Conservation (phyloP, 352 stramenopile species). For the Phytophthora ohioensis region DNA sequence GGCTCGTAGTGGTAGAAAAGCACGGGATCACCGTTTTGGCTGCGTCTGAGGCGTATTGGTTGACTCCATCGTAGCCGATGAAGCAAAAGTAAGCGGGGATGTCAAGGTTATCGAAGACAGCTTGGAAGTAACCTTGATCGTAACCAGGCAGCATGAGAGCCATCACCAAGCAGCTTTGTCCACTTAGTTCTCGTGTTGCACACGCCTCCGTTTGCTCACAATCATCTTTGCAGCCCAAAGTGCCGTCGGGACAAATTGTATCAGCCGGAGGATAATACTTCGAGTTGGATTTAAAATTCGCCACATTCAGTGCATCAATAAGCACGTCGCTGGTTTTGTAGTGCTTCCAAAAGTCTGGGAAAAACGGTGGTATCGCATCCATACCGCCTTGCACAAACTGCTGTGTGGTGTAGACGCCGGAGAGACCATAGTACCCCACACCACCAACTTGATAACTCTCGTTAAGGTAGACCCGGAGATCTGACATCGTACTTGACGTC, state of each 20-base stretch:
- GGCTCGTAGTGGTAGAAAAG: conserved; percentile 68
- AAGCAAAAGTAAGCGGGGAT: conserved; percentile 76
- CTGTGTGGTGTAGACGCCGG: conserved; percentile 54
- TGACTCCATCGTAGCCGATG: conserved; percentile 47
- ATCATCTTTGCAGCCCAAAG: conserved; percentile 52
- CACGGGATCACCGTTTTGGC: conserved; percentile 33
- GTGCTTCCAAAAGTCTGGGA: conserved; percentile 59
- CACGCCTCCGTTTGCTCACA: conserved; percentile 59
- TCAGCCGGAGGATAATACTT: conserved; percentile 45
- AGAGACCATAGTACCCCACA: conserved; percentile 50
- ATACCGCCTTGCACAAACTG: conserved; percentile 37
- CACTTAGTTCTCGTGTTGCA: conserved; percentile 30
- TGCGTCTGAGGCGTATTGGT: conserved; percentile 42
- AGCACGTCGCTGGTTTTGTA: conserved; percentile 50
- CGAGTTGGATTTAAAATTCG: conserved; percentile 33
- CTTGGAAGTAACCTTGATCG: conserved; percentile 58
- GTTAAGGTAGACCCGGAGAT: conserved; percentile 54
- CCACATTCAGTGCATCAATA: conserved; percentile 41
- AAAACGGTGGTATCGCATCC: conserved; percentile 32
- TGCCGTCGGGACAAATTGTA: conserved; percentile 38
- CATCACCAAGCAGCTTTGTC: conserved; percentile 49
- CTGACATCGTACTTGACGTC: conserved; percentile 41
- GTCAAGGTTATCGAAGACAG: conserved; percentile 49
- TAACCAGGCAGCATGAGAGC: conserved; percentile 52
- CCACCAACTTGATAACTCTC: conserved; percentile 39